Evolutionary conservation across 768 basidiomycete species (phyloP).

Genomic region (Hericium coralloides): DNA sequence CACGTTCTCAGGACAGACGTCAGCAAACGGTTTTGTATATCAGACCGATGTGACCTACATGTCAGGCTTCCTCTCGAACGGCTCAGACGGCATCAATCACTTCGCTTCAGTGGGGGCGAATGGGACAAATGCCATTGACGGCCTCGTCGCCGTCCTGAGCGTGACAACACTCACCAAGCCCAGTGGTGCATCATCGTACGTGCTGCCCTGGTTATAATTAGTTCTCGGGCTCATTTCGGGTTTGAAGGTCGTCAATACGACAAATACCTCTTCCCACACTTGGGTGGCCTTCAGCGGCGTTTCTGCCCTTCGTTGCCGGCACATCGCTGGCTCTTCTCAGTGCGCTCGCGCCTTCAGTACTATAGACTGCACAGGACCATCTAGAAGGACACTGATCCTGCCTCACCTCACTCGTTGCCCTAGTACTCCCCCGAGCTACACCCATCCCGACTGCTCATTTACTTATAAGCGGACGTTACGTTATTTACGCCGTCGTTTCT

Average conservation of each 20-base stretch:
- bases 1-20: slow-evolving; percentile 55
- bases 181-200: neutral
- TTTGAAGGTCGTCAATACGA: neutral
- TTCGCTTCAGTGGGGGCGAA: slow-evolving; percentile 40
- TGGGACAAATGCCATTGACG: slow-evolving; percentile 64
- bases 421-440: neutral
- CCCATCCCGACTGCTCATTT: neutral
- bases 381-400: neutral
- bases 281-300: neutral
- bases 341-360: neutral
- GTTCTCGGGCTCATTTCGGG: neutral
- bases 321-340: neutral
- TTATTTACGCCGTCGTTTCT: neutral
- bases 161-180: slow-evolving; percentile 51
- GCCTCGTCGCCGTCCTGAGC: slow-evolving; percentile 70
- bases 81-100: slow-evolving; percentile 66
- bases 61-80: slow-evolving; percentile 61
- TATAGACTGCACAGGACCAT: neutral
- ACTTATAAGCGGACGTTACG: neutral
- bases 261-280: neutral
- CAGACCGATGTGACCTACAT: slow-evolving; percentile 59
- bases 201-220: neutral
- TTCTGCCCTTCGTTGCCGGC: neutral
- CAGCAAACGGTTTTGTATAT: slow-evolving; percentile 64
- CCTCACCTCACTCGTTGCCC: neutral